Percentiles rank a stretch among this genome's conserved stretches.
phyloP scores from a whole-genome alignment of 2,329 filamentous ascomycete genomes.

The Paraconiothyrium sp. region DNA sequence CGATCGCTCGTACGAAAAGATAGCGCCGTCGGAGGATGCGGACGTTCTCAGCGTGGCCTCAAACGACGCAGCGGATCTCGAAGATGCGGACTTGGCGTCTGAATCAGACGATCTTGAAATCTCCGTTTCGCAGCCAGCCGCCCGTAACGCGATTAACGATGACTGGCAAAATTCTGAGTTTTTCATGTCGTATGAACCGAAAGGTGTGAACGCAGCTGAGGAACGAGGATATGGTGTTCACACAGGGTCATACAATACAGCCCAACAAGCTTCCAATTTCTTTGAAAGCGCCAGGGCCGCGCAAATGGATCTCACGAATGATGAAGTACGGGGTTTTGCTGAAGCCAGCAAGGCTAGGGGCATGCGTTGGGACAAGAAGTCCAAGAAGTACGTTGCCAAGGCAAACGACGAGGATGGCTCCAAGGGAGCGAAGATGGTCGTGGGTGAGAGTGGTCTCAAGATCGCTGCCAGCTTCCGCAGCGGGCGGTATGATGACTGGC shows the following conservation, averaged over 20 bases:
- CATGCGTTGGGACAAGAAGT: constrained; percentile 97
- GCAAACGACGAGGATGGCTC: constrained; percentile 96
- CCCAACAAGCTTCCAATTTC: constrained; percentile 73
- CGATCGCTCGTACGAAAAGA: not conserved
- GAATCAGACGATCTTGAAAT: constrained; percentile 65
- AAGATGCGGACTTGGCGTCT: constrained; percentile 52
- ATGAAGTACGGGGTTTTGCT: constrained; percentile 85
- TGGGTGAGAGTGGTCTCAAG: constrained; percentile 92
- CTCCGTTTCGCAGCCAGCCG: constrained; percentile 55
- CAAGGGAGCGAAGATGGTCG: constrained; percentile 75
- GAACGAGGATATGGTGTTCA: constrained; percentile 94
- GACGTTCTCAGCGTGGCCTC: constrained; percentile 36
- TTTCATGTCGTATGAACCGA: constrained; percentile 96
- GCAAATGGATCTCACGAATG: constrained; percentile 91
- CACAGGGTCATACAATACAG: constrained; percentile 70
- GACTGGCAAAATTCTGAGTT: constrained; percentile 86
- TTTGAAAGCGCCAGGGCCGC: constrained; percentile 85
- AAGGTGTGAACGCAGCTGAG: constrained; percentile 81
- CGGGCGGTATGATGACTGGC: constrained; percentile 93
- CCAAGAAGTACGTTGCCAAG: constrained; percentile 91
- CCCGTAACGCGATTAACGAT: constrained; percentile 41
- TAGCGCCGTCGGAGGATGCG: constrained; percentile 15
- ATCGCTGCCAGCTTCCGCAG: constrained; percentile 93
- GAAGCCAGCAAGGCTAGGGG: constrained; percentile 75
- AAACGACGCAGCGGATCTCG: constrained; percentile 48